Evolutionary conservation across 2,329 filamentous ascomycete species (phyloP).

Genomic region (Colletotrichum euphorbiae): DNA sequence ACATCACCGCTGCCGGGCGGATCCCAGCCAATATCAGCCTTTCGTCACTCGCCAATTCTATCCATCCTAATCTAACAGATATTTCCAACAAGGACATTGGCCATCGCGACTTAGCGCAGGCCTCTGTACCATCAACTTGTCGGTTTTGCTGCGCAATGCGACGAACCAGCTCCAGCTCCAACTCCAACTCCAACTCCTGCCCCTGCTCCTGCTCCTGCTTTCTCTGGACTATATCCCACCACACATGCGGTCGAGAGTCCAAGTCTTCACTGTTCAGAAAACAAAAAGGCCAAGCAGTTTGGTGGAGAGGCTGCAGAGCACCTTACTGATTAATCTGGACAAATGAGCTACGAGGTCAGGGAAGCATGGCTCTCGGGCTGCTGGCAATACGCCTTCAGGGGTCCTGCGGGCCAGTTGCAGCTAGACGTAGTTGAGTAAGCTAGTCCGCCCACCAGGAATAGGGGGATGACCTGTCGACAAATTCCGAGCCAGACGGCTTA

Average conservation of each 20-base stretch:
- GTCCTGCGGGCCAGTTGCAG: constrained; percentile 29
- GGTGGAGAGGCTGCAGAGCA: constrained; percentile 31
- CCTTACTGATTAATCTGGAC: constrained; percentile 39
- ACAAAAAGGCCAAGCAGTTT: constrained; percentile 30
- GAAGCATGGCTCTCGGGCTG: constrained; percentile 27
- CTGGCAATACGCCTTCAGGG: constrained; percentile 36
- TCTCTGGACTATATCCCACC: background rate
- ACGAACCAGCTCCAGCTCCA: background rate
- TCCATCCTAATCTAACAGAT: background rate
- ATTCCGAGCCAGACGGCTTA: constrained; percentile 8
- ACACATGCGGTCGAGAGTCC: background rate
- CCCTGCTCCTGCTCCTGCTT: too few relatives aligned
- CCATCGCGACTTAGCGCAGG: background rate
- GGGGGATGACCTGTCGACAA: constrained; percentile 18
- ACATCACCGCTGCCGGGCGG: background rate
- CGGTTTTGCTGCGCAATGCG: background rate
- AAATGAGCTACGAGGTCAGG: constrained; percentile 31
- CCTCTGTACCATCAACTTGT: background rate
- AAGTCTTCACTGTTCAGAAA: constrained; percentile 23
- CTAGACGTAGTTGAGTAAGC: constrained; percentile 28
- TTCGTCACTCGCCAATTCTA: background rate
- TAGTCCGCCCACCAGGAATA: constrained; percentile 26
- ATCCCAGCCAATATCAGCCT: background rate
- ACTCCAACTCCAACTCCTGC: too few relatives aligned
- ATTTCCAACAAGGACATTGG: background rate